Evolutionary conservation across 371 early-diverging fungal genomes (phyloP), one percentile per base, ranked within the genome.

Genomic region (Chytridium lagenaria): DNA sequence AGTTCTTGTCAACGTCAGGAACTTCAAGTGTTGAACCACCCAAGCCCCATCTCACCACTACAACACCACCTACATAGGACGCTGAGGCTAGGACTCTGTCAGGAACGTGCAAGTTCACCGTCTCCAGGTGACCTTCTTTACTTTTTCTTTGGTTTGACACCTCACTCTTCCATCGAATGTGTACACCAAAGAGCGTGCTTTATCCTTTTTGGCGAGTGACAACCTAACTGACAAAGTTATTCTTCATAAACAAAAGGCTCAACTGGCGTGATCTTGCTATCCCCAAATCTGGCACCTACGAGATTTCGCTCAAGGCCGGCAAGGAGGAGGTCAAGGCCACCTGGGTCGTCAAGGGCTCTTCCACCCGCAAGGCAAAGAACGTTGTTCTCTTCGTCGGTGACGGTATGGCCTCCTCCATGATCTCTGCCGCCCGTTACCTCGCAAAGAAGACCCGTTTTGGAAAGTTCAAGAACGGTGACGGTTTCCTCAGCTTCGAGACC

Each of bases 381-480:
- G 87, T 89, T 10, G 86, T 90, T 50, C 70, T 90, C 37, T 91
- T 92, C 79, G 90, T 92, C 69, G 88, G 90, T 72, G 92, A 92
- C 77, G 92, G 92, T 83, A 90, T 88, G 79, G 81, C 78, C 33
- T 76, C 81, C 1, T 30, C 74, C 59, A 75, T 78, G 75, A 78
- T 81, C 68, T 31, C 71, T 68, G 81, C 81, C 38, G 81, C 81
- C 19, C 76, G 81, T 33, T 78, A 73, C 72, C n/a, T 79, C 23
- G 49, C 81, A 55, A 31, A 59, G 28, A 55, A 51, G 57, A 81
- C 76, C 73, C 74, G 59, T 39, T 80, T 81, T 55, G 81, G 81
- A 66, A 66, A 74, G 75, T 79, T 76, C 61, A 65, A 38, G n/a
- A 68, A 63, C 64, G 74, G 71, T 34, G 68, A 85, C 59, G 82